Evolutionary conservation across 78 protist genomes (phyloP), one percentile per base, ranked within the genome.

Genomic region (Monocercomonoides exilis): DNA sequence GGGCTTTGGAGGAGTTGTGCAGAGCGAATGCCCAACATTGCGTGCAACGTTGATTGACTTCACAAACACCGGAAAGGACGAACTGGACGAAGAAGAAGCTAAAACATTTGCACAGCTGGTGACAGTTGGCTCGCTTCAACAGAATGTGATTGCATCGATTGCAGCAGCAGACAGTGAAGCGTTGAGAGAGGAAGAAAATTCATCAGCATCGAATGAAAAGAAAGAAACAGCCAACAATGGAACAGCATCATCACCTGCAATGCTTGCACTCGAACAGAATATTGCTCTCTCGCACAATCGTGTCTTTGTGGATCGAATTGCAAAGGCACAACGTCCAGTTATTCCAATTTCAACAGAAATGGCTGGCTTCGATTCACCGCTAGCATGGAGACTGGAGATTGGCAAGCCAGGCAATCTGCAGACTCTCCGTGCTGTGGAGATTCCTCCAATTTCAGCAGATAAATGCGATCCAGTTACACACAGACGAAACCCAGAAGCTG

Each of bases 391-490:
- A 41, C 11, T 79, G 11, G 43, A 79, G 5, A 79, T 79, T 6
- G 82, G 82, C 11, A 79, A 6, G 6, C 82, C 82, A 6, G 82
- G 82, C 42, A 79, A 79, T 41, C 82, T 79, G 4, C 43, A 21
- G 5, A 79, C 82, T 4, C 82, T 79, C 43, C 82, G 82, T 5
- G 43, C 82, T 21, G 82, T 79, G 4, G 42, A 6, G 5, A 4
- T 21, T 6, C 43, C 43, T 21, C n/a, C n/a, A n/a, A 32, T 32
- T 6, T 29, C 4, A 33, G 11, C 21, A 5, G 43, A 79, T 5
- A 79, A 33, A 29, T 21, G 43, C 82, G 82, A 21, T 41, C 82
- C 82, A 21, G 11, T 21, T 21, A 54, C 70, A 29, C 11, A 54
- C 11, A 11, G 70, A 29, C 70, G 38, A 29, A 11, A 29, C 21